phyloP scores from a whole-genome alignment of 257 asterid species.

The Solanum appendiculatum region DNA sequence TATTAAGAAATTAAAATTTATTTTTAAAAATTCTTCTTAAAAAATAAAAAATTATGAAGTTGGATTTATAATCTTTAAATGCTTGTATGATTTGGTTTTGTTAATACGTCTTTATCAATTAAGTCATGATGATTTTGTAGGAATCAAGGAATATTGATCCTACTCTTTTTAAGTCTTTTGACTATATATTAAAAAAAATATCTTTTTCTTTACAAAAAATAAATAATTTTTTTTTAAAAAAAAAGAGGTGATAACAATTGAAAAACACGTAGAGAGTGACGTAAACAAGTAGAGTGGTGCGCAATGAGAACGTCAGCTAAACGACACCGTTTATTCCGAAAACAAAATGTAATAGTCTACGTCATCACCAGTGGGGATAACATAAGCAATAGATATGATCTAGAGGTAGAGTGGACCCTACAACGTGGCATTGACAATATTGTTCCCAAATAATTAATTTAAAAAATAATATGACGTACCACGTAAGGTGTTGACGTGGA shows the following conservation, averaged over 20 bases:
- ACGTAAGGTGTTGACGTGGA: background rate
- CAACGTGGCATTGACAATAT: background rate
- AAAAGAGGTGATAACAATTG: background rate
- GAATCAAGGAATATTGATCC: background rate
- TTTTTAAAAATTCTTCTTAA: background rate
- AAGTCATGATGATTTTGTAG: background rate
- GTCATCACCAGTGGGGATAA: background rate
- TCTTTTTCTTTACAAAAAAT: background rate
- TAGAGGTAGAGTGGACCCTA: background rate
- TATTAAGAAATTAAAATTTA: too few species aligned
- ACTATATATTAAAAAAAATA: too few species aligned
- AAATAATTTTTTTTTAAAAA: background rate
- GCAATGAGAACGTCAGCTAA: conserved; percentile 8
- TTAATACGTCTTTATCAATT: background rate
- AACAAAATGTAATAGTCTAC: background rate
- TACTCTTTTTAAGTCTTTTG: background rate
- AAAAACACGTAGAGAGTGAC: background rate
- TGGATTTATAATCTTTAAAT: background rate
- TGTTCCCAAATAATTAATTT: background rate
- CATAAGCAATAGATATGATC: background rate
- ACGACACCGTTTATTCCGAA: background rate
- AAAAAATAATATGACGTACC: background rate
- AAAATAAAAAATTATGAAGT: background rate
- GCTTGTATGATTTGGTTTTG: background rate
- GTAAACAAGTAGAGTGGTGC: background rate